Evolutionary conservation across 148 eudicot species (phyloP), one percentile per base, ranked within the genome.

Genomic region (Amaranthus cruentus): DNA sequence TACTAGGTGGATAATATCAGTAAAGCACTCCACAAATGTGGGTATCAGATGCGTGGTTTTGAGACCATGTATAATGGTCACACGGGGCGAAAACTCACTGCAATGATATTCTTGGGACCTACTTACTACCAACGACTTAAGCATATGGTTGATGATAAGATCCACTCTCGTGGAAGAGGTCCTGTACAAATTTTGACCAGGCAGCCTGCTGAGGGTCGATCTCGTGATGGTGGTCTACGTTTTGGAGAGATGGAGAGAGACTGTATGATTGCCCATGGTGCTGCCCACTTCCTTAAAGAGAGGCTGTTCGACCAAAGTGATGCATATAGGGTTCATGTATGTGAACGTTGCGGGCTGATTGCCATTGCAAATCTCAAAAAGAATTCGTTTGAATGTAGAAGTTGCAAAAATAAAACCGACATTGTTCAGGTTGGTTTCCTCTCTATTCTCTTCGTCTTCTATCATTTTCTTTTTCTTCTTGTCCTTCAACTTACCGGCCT

Each of bases 61-160:
- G 99, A 95, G 86, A 95, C 96, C 55, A 95, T 95, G 99, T 95
- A 95, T 74, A 95, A 95, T 54, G 99, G 99, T 54, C 99, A 95
- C 82, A 95, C 99, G 2, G 99, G 99, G 44, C 81, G 97, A 59
- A 83, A 81, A 28, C 88, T 95, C 43, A 69, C 92, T 21, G 85
- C 99, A 42, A 95, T 90, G 96, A 92, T 95, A 76, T 95, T 95
- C 87, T 87, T 95, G 55, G 99, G 99, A 21, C 99, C 99, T 4
- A 95, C 99, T 21, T 95, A 95, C 76, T 95, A 95, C 83, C 99
- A 95, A 78, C 83, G 99, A 66, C 79, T 95, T 71, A 95, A 95
- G 87, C 99, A 95, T 60, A 95, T 95, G 99, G 99, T 95, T 21
- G 99, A 95, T 71, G 99, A 95, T 74, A 95, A 95, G 75, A 91